A percentile compares a stretch with the other conserved stretches of the same genome.
Conservation (phyloP, 2,329 filamentous ascomycete species). For the Clarireedia monteithiana region DNA sequence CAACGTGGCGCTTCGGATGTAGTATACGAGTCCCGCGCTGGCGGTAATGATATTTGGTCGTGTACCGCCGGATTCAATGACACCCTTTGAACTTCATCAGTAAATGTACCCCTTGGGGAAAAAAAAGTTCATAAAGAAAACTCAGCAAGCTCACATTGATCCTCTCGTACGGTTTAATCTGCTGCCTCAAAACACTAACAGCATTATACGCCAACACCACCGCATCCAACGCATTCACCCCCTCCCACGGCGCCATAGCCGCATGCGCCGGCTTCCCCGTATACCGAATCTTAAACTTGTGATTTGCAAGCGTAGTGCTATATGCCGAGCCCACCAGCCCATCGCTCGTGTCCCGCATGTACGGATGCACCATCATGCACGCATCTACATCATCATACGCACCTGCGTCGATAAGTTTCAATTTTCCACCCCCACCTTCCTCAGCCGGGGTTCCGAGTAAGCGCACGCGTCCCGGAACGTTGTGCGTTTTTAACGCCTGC, state of each 20-base stretch:
- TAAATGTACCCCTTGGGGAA: background rate
- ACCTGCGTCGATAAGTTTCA: slow-evolving; percentile 36
- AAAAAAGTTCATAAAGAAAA: background rate
- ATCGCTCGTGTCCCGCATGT: background rate
- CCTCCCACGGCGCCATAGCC: slow-evolving; percentile 32
- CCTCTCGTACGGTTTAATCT: slow-evolving; percentile 21
- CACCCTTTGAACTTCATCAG: background rate
- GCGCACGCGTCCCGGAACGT: slow-evolving; percentile 23
- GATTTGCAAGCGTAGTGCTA: slow-evolving; percentile 10
- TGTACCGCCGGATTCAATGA: slow-evolving; percentile 26
- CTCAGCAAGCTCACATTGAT: slow-evolving; percentile 35
- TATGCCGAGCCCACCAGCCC: slow-evolving; percentile 3
- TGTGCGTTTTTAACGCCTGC: slow-evolving; percentile 15
- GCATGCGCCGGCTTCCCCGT: slow-evolving; percentile 31
- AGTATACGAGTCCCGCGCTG: slow-evolving; percentile 14
- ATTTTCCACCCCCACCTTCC: slow-evolving; percentile 31
- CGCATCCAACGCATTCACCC: slow-evolving; percentile 35
- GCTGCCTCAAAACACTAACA: slow-evolving; percentile 28
- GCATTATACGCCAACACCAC: slow-evolving; percentile 30
- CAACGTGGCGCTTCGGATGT: slow-evolving; percentile 15
- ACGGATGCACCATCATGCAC: slow-evolving; percentile 34
- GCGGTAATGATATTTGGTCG: slow-evolving; percentile 33
- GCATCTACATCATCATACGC: slow-evolving; percentile 34
- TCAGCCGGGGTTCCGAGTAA: slow-evolving; percentile 27
- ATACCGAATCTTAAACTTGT: slow-evolving; percentile 19